Evolutionary conservation across 2,329 filamentous ascomycete genomes (phyloP).

Genomic region (Thermoascus crustaceus): DNA sequence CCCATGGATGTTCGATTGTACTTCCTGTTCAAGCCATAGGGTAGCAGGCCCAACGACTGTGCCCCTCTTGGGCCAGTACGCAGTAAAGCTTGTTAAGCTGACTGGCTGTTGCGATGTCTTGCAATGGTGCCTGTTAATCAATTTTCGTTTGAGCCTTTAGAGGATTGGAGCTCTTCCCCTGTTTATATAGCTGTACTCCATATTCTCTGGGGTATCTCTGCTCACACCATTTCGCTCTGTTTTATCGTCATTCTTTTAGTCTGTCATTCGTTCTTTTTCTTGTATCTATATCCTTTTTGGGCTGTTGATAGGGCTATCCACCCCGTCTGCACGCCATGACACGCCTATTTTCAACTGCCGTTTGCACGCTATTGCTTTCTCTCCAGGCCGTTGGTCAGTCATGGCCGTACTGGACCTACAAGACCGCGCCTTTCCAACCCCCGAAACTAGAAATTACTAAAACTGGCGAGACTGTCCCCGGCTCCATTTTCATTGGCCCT

Average conservation of each 20-base stretch:
- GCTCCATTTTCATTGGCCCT: conserved; percentile 28
- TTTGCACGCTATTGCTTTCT: not conserved
- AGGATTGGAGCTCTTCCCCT: too few relatives aligned
- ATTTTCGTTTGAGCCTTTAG: too few relatives aligned
- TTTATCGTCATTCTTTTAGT: not conserved
- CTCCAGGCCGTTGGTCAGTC: not conserved
- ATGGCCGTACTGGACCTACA: conserved; percentile 12
- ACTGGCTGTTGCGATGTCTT: too few relatives aligned
- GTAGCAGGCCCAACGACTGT: not conserved
- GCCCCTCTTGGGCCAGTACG: too few relatives aligned
- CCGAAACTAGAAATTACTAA: conserved; percentile 24
- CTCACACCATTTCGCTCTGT: not conserved
- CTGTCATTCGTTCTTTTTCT: conserved; percentile 9
- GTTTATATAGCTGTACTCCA: not conserved
- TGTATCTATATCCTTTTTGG: too few relatives aligned
- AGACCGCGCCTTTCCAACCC: conserved; percentile 15
- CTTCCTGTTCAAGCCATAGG: not conserved
- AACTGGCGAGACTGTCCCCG: conserved; percentile 23
- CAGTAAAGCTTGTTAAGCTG: too few relatives aligned
- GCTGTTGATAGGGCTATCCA: conserved; percentile 20
- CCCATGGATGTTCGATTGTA: not conserved
- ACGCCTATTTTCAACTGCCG: not conserved
- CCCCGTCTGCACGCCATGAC: conserved; percentile 1
- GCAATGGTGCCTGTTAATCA: too few relatives aligned
- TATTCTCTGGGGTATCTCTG: too few relatives aligned